Conservation (phyloP, 768 basidiomycete species). For the Agaricus sinodeliciosus region DNA sequence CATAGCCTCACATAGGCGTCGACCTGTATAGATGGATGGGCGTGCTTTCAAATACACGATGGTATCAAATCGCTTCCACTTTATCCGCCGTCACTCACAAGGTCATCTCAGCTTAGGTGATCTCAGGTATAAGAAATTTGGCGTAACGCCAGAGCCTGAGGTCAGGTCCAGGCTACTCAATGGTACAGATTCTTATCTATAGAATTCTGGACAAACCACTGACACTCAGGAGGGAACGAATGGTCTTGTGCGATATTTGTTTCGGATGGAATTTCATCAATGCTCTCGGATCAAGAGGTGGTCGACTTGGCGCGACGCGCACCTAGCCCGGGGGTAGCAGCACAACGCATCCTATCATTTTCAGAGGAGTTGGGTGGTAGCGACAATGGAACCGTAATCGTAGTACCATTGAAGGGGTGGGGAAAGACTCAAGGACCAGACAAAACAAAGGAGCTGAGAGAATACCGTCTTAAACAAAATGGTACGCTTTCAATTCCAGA, state of each 20-base stretch:
- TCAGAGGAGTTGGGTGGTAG: slow-evolving; percentile 83
- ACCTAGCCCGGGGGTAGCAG: slow-evolving; percentile 70
- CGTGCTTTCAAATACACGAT: slow-evolving; percentile 84
- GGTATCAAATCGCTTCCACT: slow-evolving; percentile 37
- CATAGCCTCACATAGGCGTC: slow-evolving; percentile 7
- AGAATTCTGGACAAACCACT: neutral
- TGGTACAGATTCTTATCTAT: slow-evolving; percentile 37
- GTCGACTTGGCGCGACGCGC: slow-evolving; percentile 79
- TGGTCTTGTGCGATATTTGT: slow-evolving; percentile 85
- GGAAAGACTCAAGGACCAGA: slow-evolving; percentile 75
- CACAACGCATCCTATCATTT: slow-evolving; percentile 75
- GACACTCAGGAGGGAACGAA: slow-evolving; percentile 47
- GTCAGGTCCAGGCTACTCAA: slow-evolving; percentile 68
- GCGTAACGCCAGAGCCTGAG: slow-evolving; percentile 92
- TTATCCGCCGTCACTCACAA: neutral
- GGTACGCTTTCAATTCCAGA: slow-evolving; percentile 27
- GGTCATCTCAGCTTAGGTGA: slow-evolving; percentile 67
- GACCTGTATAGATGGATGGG: slow-evolving; percentile 80
- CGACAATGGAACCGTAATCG: slow-evolving; percentile 89
- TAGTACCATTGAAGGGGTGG: slow-evolving; percentile 93
- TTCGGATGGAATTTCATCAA: slow-evolving; percentile 92
- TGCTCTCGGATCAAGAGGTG: slow-evolving; percentile 91
- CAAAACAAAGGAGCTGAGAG: slow-evolving; percentile 72
- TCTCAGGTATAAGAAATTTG: slow-evolving; percentile 80
- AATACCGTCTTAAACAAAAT: slow-evolving; percentile 68